phyloP scores from a whole-genome alignment of 345 rosid genomes.

The Eucalyptus pauciflora region DNA sequence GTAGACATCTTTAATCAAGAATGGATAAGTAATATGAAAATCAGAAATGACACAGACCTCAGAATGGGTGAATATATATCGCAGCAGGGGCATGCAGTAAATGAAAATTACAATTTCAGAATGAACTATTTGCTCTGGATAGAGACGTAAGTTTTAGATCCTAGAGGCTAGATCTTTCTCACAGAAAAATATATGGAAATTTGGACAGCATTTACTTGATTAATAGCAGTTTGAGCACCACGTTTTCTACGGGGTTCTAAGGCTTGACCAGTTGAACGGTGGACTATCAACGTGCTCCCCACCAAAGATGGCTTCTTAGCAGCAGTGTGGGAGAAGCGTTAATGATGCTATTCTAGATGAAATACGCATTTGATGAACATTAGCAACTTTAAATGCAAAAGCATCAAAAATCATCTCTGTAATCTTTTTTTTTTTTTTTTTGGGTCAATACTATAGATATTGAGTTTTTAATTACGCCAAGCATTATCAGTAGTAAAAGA shows the following conservation, averaged over 20 bases:
- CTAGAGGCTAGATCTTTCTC: not conserved
- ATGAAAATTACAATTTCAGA: not conserved
- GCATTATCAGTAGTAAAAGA: not conserved
- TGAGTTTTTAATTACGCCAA: not conserved
- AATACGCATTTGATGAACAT: not conserved
- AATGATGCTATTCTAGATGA: not conserved
- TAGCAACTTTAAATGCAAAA: not conserved
- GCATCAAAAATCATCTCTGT: not conserved
- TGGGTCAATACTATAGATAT: not conserved
- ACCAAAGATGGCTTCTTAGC: not conserved
- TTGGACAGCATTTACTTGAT: not conserved
- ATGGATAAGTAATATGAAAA: not conserved
- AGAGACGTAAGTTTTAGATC: not conserved
- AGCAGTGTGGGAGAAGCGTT: not conserved
- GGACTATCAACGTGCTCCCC: not conserved
- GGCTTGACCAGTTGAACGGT: not conserved
- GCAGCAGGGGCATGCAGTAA: not conserved
- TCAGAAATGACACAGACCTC: not conserved
- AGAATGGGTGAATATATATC: not conserved
- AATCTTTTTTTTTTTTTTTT: not conserved
- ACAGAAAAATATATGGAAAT: not conserved
- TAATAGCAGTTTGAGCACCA: not conserved
- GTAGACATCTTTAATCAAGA: not conserved
- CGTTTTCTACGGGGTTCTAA: not conserved
- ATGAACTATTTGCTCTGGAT: not conserved